Percentiles rank a stretch among this genome's conserved stretches.
phyloP scores from a whole-genome alignment of 805 yeast genomes.

The Candida andamanensis region DNA sequence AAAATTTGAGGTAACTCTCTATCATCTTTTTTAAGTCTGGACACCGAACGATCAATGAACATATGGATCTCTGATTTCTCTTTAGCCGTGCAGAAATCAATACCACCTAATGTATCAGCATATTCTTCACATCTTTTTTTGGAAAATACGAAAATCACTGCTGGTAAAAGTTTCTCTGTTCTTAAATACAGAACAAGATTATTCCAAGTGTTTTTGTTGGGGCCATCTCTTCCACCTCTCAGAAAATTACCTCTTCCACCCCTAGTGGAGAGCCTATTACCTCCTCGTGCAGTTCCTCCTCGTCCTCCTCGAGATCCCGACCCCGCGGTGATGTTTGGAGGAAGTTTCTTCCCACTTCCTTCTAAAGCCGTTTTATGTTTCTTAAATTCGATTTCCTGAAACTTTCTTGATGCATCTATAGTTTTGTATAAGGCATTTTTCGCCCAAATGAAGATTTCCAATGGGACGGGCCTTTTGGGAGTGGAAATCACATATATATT shows the following conservation, averaged over 20 bases:
- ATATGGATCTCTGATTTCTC: conserved; percentile 90
- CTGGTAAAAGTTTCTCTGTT: conserved; percentile 73
- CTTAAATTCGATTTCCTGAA: conserved; percentile 58
- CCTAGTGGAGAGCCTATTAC: conserved; percentile 34
- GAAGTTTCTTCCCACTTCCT: conserved; percentile 28
- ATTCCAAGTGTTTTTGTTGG: conserved; percentile 75
- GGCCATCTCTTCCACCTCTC: conserved; percentile 43
- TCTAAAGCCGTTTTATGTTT: conserved; percentile 52
- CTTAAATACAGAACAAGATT: conserved; percentile 67
- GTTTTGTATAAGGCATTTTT: conserved; percentile 67
- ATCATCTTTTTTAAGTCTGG: conserved; percentile 86
- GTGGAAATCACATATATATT: conserved; percentile 96
- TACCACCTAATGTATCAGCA: conserved; percentile 68
- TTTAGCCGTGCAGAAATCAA: conserved; percentile 76
- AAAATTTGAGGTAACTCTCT: conserved; percentile 89
- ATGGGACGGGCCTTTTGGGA: conserved; percentile 93
- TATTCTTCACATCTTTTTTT: conserved; percentile 91
- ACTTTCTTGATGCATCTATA: conserved; percentile 68
- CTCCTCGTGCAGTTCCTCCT: conserved; percentile 44
- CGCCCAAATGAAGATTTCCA: conserved; percentile 84
- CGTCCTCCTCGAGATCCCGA: conserved; percentile 37
- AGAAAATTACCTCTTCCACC: conserved; percentile 32
- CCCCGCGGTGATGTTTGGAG: conserved; percentile 34
- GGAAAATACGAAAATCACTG: conserved; percentile 89
- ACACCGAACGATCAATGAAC: conserved; percentile 86